phyloP scores from a whole-genome alignment of 2,329 filamentous ascomycete species.

The Raffaelea ambrosiae region DNA sequence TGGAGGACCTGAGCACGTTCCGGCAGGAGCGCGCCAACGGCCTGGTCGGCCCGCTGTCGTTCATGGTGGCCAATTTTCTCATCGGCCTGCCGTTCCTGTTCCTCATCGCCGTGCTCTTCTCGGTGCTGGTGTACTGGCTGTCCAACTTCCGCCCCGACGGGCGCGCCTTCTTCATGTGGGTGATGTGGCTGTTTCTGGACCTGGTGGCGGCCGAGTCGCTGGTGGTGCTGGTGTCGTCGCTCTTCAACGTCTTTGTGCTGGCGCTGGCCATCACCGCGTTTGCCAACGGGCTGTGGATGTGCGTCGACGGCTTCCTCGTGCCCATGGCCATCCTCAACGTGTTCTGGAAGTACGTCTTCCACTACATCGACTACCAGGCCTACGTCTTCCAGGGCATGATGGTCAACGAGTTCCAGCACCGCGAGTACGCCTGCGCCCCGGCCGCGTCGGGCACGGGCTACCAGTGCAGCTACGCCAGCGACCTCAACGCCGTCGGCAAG shows the following conservation, averaged over 20 bases:
- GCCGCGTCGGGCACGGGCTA: constrained; percentile 27
- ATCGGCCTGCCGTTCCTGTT: constrained; percentile 78
- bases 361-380: constrained; percentile 80
- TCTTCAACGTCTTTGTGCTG: constrained; percentile 75
- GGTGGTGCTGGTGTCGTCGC: constrained; percentile 64
- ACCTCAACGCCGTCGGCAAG: constrained; percentile 53
- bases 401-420: constrained; percentile 70
- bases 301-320: constrained; percentile 74
- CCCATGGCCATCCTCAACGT: constrained; percentile 62
- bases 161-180: constrained; percentile 64
- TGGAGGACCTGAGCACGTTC: constrained; percentile 68
- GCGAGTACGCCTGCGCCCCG: constrained; percentile 51
- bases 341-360: constrained; percentile 82
- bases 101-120: constrained; percentile 68
- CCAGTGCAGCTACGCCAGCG: constrained; percentile 63
- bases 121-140: constrained; percentile 70
- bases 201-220: constrained; percentile 74
- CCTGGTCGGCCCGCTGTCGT: constrained; percentile 64
- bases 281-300: constrained; percentile 86
- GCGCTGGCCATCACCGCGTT: constrained; percentile 73
- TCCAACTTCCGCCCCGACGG: constrained; percentile 62
- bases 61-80: constrained; percentile 72
- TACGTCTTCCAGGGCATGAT: constrained; percentile 92
- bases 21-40: constrained; percentile 75
- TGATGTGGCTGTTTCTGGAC: constrained; percentile 81